A percentile compares a stretch with the other conserved stretches of the same genome.
These are phyloP conservation scores for Amanita subjunquillea DNA, from an alignment of 768 basidiomycete species.

Conservation along the genomic window DNA sequence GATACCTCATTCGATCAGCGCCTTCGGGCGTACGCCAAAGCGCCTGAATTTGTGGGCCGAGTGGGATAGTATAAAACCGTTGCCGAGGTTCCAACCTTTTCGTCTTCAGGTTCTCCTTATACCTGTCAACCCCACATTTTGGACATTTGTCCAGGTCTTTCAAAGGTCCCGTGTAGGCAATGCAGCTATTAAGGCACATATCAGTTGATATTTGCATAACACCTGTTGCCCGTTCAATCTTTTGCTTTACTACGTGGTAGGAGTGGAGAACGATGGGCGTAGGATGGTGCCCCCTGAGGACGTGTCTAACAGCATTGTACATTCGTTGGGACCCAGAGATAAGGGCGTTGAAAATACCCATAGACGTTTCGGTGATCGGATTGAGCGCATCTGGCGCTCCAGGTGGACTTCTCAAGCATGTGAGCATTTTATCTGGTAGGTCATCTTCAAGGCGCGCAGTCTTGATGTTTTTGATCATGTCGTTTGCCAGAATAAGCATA, in stretches of 20 bases:
- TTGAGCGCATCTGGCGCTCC: neutral
- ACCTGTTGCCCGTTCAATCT: neutral
- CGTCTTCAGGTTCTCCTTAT: neutral
- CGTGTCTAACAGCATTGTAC: neutral
- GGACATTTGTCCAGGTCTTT: neutral
- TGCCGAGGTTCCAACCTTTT: neutral
- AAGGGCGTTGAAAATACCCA: neutral
- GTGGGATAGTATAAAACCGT: conserved; percentile 1
- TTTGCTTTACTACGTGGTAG: neutral
- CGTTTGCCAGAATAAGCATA: neutral
- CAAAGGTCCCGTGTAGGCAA: neutral
- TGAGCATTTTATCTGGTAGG: neutral
- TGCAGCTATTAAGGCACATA: neutral
- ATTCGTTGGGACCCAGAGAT: neutral
- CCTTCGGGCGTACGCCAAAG: conserved; percentile 1
- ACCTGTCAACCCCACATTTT: neutral
- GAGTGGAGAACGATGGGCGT: neutral
- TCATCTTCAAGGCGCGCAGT: neutral
- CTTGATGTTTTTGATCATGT: neutral
- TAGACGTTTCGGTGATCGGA: neutral
- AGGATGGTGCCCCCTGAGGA: neutral
- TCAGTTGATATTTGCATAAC: neutral
- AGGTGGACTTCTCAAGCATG: neutral
- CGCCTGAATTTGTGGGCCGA: neutral
- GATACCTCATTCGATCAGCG: neutral